These are phyloP conservation scores for Fusarium sp. DNA, from an alignment of 2,329 filamentous ascomycete genomes.

Conservation along the genomic window DNA sequence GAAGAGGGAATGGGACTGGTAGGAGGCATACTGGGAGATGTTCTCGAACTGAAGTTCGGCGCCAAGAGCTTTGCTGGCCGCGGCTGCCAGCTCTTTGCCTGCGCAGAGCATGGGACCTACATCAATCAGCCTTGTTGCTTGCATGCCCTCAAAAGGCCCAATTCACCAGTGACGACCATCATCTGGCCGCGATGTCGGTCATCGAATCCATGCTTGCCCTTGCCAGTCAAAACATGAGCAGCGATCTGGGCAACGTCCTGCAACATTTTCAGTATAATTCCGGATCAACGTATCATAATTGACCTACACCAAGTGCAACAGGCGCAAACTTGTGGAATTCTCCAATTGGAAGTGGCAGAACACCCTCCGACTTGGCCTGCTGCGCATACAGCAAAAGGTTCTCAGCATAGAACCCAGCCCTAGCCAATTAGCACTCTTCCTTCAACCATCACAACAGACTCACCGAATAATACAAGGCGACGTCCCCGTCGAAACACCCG, in stretches of 20 bases:
- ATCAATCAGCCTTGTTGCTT: accelerated
- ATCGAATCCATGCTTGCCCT: conserved; percentile 19
- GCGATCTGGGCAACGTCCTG: conserved; percentile 21
- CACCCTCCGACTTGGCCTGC: conserved; percentile 3
- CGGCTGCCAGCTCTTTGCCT: conserved; percentile 57
- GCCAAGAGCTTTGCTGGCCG: conserved; percentile 56
- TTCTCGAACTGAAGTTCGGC: conserved; percentile 44
- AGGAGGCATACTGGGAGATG: conserved; percentile 21
- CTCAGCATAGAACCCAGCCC: conserved; percentile 17
- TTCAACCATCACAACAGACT: neutral
- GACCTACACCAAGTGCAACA: conserved; percentile 10
- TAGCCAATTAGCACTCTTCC: neutral
- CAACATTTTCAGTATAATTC: accelerated
- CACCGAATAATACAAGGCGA: conserved; percentile 18
- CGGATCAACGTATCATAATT: accelerated
- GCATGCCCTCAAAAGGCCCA: accelerated
- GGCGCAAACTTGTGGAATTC: conserved; percentile 20
- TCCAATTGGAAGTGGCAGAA: conserved; percentile 4
- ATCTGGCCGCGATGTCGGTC: conserved; percentile 10
- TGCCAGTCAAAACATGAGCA: conserved; percentile 14
- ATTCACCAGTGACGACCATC: conserved; percentile 11
- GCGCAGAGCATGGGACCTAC: conserved; percentile 57
- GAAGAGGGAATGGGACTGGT: accelerated
- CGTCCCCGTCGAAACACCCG: neutral
- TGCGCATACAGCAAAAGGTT: conserved; percentile 10